A percentile compares a stretch with the other conserved stretches of the same genome.
phyloP scores from a whole-genome alignment of 108 stramenopile genomes.

The Cyclostephanos invisitatus region DNA sequence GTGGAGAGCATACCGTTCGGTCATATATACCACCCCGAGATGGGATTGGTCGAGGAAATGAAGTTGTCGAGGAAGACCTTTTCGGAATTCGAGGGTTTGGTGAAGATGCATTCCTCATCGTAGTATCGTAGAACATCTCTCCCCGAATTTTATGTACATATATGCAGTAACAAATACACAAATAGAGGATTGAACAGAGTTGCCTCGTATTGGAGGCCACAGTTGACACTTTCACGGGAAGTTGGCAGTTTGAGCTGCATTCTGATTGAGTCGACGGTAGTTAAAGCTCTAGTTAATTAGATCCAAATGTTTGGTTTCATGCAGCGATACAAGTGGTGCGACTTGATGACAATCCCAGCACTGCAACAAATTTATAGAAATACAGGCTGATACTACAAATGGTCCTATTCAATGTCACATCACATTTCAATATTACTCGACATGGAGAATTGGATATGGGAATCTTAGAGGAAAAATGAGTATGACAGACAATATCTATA shows the following conservation, averaged over 20 bases:
- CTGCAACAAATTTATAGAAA: neutral
- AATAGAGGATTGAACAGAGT: neutral
- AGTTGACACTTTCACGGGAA: neutral
- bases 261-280: neutral
- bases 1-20: slow-evolving; percentile 59
- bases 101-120: slow-evolving; percentile 27
- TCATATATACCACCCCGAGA: slow-evolving; percentile 68
- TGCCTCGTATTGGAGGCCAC: too few species aligned
- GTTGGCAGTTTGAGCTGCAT: neutral
- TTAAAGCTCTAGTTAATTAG: neutral
- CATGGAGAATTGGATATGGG: too few species aligned
- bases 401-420: too few species aligned
- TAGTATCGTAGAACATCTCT: too few species aligned
- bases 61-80: slow-evolving; percentile 53
- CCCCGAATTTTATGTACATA: slow-evolving; percentile 9
- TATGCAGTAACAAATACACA: neutral
- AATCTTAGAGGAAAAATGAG: too few species aligned
- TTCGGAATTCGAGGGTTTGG: slow-evolving; percentile 33
- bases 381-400: too few species aligned
- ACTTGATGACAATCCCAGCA: too few species aligned
- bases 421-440: too few species aligned
- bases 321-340: neutral
- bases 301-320: neutral
- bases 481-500: neutral
- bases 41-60: slow-evolving; percentile 65